Evolutionary conservation across 257 asterid species (phyloP).

Genomic region (Plectranthus barbatus): DNA sequence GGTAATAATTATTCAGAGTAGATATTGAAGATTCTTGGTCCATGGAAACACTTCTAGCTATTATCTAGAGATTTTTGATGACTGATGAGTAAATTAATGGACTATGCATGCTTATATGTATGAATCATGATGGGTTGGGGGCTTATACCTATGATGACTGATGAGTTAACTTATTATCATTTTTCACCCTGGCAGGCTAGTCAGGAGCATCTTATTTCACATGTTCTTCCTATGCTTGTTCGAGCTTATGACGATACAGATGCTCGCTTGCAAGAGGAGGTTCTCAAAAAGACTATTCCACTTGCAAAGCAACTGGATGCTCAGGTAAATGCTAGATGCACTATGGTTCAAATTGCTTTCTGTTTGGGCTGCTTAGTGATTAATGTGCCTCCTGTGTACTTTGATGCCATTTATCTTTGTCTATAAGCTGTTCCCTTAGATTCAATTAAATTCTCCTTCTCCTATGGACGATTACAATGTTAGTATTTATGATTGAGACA

Average conservation of each 20-base stretch:
- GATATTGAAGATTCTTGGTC: neutral
- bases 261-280: slow-evolving; percentile 99
- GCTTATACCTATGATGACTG: slow-evolving; percentile 11
- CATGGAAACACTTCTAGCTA: neutral
- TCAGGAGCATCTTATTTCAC: slow-evolving; percentile 71
- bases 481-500: neutral
- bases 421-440: slow-evolving; percentile 1
- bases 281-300: slow-evolving; percentile 59
- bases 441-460: neutral
- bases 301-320: slow-evolving; percentile 83
- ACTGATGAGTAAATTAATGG: neutral
- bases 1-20: neutral
- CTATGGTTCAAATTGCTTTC: slow-evolving; percentile 6
- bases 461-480: neutral
- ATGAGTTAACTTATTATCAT: slow-evolving; percentile 7
- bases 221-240: slow-evolving; percentile 86
- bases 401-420: neutral
- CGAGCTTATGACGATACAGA: slow-evolving; percentile 96
- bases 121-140: neutral
- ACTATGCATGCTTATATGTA: neutral
- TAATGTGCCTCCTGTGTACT: neutral
- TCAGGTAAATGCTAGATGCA: slow-evolving; percentile 50
- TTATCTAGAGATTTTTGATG: neutral
- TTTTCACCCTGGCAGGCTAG: slow-evolving; percentile 60
- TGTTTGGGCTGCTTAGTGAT: neutral